Conservation (phyloP, 345 rosid species). For the Noccaea caerulescens region DNA sequence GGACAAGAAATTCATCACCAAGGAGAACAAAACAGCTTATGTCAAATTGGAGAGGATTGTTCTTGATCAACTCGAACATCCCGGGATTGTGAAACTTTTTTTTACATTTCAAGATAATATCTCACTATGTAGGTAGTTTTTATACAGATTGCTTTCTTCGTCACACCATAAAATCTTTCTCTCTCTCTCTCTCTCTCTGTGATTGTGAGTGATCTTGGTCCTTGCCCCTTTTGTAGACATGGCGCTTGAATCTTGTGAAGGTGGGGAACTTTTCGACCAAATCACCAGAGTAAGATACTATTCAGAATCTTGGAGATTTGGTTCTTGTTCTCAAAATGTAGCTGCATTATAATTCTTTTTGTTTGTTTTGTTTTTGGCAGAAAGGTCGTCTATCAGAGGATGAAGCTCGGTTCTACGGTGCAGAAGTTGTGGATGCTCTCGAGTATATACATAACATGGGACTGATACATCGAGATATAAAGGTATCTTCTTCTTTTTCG, state of each 20-base stretch:
- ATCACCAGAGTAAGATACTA: constrained; percentile 81
- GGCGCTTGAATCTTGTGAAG: constrained; percentile 99
- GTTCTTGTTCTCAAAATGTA: constrained; percentile 8
- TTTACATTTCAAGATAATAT: constrained; percentile 91
- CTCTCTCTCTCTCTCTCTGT: background rate
- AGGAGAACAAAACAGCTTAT: constrained; percentile 96
- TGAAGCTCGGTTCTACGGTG: constrained; percentile 90
- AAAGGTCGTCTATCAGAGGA: constrained; percentile 80
- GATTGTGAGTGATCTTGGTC: constrained; percentile 41
- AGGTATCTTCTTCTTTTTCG: constrained; percentile 51
- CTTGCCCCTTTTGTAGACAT: constrained; percentile 60
- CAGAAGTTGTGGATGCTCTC: constrained; percentile 94
- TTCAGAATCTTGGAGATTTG: constrained; percentile 3
- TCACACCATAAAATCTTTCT: background rate
- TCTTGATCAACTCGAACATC: constrained; percentile 96
- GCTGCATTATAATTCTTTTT: constrained; percentile 1
- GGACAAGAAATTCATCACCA: constrained; percentile 98
- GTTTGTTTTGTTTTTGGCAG: constrained; percentile 45
- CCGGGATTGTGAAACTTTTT: constrained; percentile 84
- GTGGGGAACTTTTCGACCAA: constrained; percentile 98
- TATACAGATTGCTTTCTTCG: constrained; percentile 5
- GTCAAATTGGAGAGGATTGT: constrained; percentile 95
- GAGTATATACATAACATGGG: constrained; percentile 93
- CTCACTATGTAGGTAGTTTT: constrained; percentile 76
- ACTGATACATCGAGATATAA: constrained; percentile 95